phyloP scores from a whole-genome alignment of 2,329 filamentous ascomycete genomes.

The Nemania serpens region DNA sequence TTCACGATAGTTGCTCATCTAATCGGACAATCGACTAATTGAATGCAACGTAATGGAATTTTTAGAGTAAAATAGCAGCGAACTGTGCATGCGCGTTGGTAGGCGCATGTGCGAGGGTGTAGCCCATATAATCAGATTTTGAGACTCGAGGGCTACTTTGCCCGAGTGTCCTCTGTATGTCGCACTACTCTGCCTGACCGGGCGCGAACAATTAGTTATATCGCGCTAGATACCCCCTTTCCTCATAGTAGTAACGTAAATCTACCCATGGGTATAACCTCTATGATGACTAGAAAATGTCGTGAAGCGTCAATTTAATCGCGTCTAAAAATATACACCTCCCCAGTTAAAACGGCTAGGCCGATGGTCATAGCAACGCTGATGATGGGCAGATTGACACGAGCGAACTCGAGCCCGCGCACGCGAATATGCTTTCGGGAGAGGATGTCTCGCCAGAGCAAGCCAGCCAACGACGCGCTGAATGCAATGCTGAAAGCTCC shows the following conservation, averaged over 20 bases:
- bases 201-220: not conserved
- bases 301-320: constrained; percentile 8
- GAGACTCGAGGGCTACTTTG: too few species aligned
- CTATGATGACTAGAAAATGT: not conserved
- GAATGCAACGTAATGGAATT: not conserved
- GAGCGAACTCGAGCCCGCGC: constrained; percentile 65
- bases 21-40: not conserved
- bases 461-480: constrained; percentile 71
- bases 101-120: too few species aligned
- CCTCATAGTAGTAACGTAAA: not conserved
- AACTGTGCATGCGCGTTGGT: not conserved
- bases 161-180: not conserved
- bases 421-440: constrained; percentile 70
- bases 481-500: constrained; percentile 76
- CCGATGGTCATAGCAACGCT: constrained; percentile 66
- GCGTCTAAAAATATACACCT: constrained; percentile 57
- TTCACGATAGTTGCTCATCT: not conserved
- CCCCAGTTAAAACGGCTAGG: constrained; percentile 56
- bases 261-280: not conserved
- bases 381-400: constrained; percentile 73
- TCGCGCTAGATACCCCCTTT: not conserved
- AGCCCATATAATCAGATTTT: too few species aligned
- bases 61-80: not conserved
- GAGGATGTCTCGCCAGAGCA: constrained; percentile 75
- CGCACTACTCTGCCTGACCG: not conserved